phyloP scores from a whole-genome alignment of 2,329 filamentous ascomycete genomes.

The Blastomyces gilchristii region DNA sequence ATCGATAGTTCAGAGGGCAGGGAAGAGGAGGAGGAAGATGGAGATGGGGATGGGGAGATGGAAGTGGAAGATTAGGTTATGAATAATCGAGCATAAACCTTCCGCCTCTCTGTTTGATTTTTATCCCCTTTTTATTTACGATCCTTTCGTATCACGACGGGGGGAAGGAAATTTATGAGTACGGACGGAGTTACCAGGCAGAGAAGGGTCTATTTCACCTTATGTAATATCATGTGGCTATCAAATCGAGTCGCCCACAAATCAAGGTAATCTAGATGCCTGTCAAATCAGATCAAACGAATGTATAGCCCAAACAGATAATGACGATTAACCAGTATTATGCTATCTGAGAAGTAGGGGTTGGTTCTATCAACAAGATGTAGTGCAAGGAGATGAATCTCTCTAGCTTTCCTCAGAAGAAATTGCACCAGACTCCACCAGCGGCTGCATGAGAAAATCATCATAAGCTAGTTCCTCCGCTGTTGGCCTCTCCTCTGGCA shows the following conservation, averaged over 20 bases:
- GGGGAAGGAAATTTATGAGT: background rate
- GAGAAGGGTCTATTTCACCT: too few species aligned
- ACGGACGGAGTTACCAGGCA: too few species aligned
- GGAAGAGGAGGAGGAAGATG: conserved; percentile 17
- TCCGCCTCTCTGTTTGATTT: background rate
- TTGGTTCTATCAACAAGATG: background rate
- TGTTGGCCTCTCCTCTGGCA: conserved; percentile 6
- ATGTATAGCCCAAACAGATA: too few species aligned
- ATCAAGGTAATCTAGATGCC: too few species aligned
- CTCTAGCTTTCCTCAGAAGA: conserved; percentile 10
- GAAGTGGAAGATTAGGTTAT: background rate
- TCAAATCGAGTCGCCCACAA: too few species aligned
- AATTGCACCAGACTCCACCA: conserved; percentile 7
- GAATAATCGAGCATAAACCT: background rate
- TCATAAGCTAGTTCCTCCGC: conserved; percentile 5
- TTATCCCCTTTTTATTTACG: background rate
- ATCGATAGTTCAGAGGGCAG: conserved; percentile 37
- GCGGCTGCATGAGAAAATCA: conserved; percentile 6
- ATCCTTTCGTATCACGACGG: background rate
- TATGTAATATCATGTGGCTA: too few species aligned
- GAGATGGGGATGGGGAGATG: background rate
- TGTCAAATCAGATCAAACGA: too few species aligned
- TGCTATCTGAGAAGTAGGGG: too few species aligned
- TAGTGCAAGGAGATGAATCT: background rate
- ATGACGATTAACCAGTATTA: too few species aligned